Base-by-base conservation (phyloP, 345 rosid genomes). In the Cochlearia excelsa region DNA sequence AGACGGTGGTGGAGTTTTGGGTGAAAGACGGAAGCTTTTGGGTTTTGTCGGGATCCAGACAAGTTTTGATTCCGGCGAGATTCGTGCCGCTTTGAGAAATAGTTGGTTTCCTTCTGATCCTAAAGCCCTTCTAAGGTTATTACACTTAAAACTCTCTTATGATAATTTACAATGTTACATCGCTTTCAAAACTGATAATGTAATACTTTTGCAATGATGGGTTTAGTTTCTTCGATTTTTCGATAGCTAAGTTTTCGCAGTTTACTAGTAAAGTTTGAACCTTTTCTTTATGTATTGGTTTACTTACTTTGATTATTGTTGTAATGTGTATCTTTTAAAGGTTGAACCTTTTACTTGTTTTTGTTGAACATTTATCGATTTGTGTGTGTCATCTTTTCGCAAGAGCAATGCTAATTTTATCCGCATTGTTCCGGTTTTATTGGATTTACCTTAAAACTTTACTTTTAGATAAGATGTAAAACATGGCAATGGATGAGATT, bases 31-130 rank as follows among this genome's bases (percentile, higher is more conserved):
- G 7, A 84, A 82, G 80, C 74, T 81, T 57, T 74, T 88, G 35
- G 96, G 94, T 9, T 77, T 88, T 9, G 90, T 88, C 6, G 96
- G 96, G 71, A 84, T 84, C 59, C 88, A 82, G 55, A 88, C 94
- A 38, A 81, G 88, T 30, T 88, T 84, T 51, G 81, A 76, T 1
- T 85, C 87, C 0, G 63, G 7, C 42, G 76, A 74, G 69, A 90
- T 88, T 33, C 76, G 94, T 11, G 68, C 70, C 6, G 66, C 92
- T 42, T 66, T 85, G 46, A 70, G 96, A 61, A 70, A 64, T 30
- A 85, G 90, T 34, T 88, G 94, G 94, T 80, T 88, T 57, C 87
- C 96, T 57, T 79, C 88, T 43, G 87, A 78, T 38, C 88, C 88
- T 6, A 88, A 82, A 52, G 75, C 82, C 26, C 85, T 88, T 69